Evolutionary conservation across 164 flowering plant species (phyloP).

Genomic region (Sextonia rubra): DNA sequence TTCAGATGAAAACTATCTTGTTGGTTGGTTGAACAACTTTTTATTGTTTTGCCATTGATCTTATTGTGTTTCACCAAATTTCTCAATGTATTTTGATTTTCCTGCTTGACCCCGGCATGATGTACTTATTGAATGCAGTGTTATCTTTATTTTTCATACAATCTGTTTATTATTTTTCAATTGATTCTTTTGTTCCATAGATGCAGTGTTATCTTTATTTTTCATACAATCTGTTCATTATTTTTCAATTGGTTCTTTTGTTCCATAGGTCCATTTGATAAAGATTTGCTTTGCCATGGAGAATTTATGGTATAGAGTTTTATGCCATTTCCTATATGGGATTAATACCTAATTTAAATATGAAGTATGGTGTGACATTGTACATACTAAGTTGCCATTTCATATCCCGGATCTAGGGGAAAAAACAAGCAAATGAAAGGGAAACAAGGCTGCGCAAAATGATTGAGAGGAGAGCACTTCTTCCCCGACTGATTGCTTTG

Average conservation of each 20-base stretch:
- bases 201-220: slow-evolving; percentile 20
- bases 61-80: neutral
- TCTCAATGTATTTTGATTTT: neutral
- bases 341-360: neutral
- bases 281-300: slow-evolving; percentile 35
- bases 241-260: neutral
- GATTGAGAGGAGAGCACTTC: slow-evolving; percentile 62
- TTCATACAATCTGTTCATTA: neutral
- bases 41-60: neutral
- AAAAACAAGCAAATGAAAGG: slow-evolving; percentile 31
- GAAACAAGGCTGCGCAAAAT: slow-evolving; percentile 33
- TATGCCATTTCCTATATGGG: neutral
- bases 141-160: too few species aligned
- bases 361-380: neutral
- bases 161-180: neutral
- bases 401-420: slow-evolving; percentile 1
- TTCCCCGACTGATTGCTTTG: slow-evolving; percentile 73
- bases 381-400: neutral
- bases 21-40: slow-evolving; percentile 46
- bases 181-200: slow-evolving; percentile 32
- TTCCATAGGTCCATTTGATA: slow-evolving; percentile 63
- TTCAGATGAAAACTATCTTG: slow-evolving; percentile 63
- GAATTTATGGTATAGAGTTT: slow-evolving; percentile 47
- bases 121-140: neutral
- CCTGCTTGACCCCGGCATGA: neutral